Evolutionary conservation across 306 rosid genomes (phyloP).

Genomic region (Fragaria nilgerrensis): DNA sequence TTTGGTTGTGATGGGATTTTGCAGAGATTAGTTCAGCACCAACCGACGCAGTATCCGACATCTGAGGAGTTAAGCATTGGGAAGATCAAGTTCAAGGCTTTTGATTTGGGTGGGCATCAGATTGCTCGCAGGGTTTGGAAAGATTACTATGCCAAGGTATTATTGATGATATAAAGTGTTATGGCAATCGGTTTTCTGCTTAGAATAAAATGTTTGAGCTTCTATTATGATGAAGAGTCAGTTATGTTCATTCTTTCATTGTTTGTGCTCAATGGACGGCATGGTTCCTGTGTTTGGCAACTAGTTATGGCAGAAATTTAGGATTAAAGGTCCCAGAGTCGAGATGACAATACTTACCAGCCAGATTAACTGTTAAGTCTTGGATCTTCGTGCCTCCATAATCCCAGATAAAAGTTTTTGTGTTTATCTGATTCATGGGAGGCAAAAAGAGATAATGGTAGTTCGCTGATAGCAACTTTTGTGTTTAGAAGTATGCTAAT

Average conservation of each 20-base stretch:
- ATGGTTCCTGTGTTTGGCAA: background rate
- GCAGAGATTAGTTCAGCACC: slow-evolving; percentile 88
- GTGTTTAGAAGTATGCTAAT: slow-evolving; percentile 32
- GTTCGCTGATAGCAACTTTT: slow-evolving; percentile 45
- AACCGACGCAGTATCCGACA: slow-evolving; percentile 78
- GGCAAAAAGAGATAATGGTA: slow-evolving; percentile 31
- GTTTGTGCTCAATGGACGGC: background rate
- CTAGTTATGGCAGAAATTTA: background rate
- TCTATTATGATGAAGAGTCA: background rate
- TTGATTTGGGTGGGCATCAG: slow-evolving; percentile 84
- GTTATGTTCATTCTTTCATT: background rate
- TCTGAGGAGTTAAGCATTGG: slow-evolving; percentile 86
- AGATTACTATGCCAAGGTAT: slow-evolving; percentile 83
- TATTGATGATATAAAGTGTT: background rate
- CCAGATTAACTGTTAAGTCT: background rate
- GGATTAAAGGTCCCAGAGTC: background rate
- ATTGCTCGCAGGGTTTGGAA: slow-evolving; percentile 86
- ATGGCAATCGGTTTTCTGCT: background rate
- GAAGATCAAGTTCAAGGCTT: slow-evolving; percentile 82
- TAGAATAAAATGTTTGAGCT: background rate
- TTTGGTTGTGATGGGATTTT: slow-evolving; percentile 15
- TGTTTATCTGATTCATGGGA: slow-evolving; percentile 50
- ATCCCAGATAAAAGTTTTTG: slow-evolving; percentile 40
- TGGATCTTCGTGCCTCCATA: slow-evolving; percentile 26
- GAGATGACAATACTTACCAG: too few species aligned